A percentile compares a stretch with the other conserved stretches of the same genome.
Evolutionary conservation across 202 grass and related monocot genomes (phyloP).

Genomic region (Elaeis oleifera): DNA sequence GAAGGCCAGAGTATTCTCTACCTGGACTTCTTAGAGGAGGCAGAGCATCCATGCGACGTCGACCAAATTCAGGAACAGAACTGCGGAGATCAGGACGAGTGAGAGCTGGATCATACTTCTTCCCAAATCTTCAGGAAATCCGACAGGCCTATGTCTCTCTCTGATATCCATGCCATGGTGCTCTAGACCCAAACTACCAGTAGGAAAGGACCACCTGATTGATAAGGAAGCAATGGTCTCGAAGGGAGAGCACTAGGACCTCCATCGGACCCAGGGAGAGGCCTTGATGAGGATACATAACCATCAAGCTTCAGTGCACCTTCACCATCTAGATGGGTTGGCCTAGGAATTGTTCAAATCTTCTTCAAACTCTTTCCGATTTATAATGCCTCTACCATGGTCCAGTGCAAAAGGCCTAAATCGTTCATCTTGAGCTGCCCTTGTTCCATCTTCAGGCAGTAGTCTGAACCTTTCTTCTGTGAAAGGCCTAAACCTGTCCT

Average conservation of each 20-base stretch:
- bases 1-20: slow-evolving; percentile 28
- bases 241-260: slow-evolving; percentile 29
- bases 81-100: slow-evolving; percentile 28
- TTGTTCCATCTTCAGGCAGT: slow-evolving; percentile 40
- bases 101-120: slow-evolving; percentile 27
- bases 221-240: slow-evolving; percentile 40
- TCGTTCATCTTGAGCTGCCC: slow-evolving; percentile 27
- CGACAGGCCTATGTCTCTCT: slow-evolving; percentile 26
- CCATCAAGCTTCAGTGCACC: slow-evolving; percentile 25
- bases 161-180: slow-evolving; percentile 7
- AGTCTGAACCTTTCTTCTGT: slow-evolving; percentile 9
- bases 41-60: slow-evolving; percentile 38
- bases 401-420: slow-evolving; percentile 32
- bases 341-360: slow-evolving; percentile 35
- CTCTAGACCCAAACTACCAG: slow-evolving; percentile 7
- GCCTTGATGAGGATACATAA: slow-evolving; percentile 7
- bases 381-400: slow-evolving; percentile 38
- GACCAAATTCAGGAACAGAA: slow-evolving; percentile 36
- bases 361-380: slow-evolving; percentile 46
- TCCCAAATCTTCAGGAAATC: slow-evolving; percentile 38
- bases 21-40: slow-evolving; percentile 46
- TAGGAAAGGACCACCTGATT: slow-evolving; percentile 31
- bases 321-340: slow-evolving; percentile 39
- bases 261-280: slow-evolving; percentile 30
- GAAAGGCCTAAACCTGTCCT: slow-evolving; percentile 13